A percentile compares a stretch with the other conserved stretches of the same genome.
phyloP scores from a whole-genome alignment of 2,329 filamentous ascomycete genomes.

The Akanthomyces muscarius region DNA sequence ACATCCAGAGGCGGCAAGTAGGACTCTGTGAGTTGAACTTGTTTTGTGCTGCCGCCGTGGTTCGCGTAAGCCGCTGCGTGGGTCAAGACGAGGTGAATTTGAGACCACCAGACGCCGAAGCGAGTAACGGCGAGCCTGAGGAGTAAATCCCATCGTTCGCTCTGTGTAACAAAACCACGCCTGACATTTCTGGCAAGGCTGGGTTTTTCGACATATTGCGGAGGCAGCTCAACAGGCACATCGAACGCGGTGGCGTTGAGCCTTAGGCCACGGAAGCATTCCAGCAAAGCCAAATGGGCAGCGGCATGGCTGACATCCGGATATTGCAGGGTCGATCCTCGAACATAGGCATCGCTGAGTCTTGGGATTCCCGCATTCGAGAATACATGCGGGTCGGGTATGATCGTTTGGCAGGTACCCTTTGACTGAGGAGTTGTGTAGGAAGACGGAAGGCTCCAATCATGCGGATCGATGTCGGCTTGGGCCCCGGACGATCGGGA shows the following conservation, averaged over 20 bases:
- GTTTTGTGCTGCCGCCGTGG: neutral
- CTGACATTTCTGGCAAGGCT: neutral
- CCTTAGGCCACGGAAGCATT: neutral
- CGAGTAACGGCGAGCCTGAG: neutral
- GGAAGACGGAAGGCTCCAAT: too few relatives aligned
- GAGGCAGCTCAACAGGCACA: neutral
- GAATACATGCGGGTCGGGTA: neutral
- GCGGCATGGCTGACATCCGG: conserved; percentile 3
- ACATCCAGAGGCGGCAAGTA: conserved; percentile 1
- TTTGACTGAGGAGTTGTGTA: neutral
- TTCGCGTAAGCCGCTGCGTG: conserved; percentile 2
- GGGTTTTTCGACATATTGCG: neutral
- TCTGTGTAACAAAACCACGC: neutral
- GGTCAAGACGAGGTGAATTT: conserved; percentile 5
- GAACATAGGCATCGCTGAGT: neutral
- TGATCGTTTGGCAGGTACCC: neutral
- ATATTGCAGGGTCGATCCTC: neutral
- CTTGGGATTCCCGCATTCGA: neutral
- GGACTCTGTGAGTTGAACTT: neutral
- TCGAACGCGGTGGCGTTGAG: neutral
- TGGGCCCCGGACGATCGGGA: neutral
- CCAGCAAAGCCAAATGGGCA: neutral
- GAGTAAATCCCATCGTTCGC: neutral
- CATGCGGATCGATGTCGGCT: too few relatives aligned
- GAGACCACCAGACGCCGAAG: conserved; percentile 5